Evolutionary conservation across 2,329 filamentous ascomycete species (phyloP).

Genomic region (Neonectria sp.): DNA sequence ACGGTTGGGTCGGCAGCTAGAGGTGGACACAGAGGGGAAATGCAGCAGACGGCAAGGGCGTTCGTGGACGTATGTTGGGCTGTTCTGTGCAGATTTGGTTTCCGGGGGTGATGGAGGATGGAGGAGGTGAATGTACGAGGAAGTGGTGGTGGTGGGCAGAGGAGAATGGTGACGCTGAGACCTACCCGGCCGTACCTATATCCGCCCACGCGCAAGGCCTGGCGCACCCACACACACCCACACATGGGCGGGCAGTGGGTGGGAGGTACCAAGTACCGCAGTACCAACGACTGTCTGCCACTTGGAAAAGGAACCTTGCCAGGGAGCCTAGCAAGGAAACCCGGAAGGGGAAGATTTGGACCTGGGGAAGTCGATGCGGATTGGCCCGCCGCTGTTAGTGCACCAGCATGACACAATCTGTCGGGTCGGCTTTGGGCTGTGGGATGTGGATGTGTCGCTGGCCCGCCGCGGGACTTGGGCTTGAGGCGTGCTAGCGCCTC

Average conservation of each 20-base stretch:
- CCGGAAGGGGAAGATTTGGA: slow-evolving; percentile 45
- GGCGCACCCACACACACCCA: background rate
- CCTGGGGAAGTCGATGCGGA: slow-evolving; percentile 48
- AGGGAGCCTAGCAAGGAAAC: slow-evolving; percentile 36
- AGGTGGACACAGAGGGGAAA: slow-evolving; percentile 31
- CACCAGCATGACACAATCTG: slow-evolving; percentile 53
- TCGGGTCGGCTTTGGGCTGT: slow-evolving; percentile 48
- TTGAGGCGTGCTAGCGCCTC: slow-evolving; percentile 31
- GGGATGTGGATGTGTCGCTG: slow-evolving; percentile 29
- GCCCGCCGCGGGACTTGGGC: slow-evolving; percentile 26
- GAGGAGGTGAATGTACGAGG: slow-evolving; percentile 40
- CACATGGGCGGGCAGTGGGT: background rate
- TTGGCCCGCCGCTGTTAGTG: slow-evolving; percentile 47
- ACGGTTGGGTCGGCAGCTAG: slow-evolving; percentile 40
- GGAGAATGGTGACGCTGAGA: slow-evolving; percentile 42
- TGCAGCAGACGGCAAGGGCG: slow-evolving; percentile 25
- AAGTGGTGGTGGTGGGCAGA: slow-evolving; percentile 41
- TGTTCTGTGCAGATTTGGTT: slow-evolving; percentile 21
- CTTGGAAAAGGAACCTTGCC: slow-evolving; percentile 39
- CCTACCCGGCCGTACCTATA: slow-evolving; percentile 49
- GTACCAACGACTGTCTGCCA: background rate
- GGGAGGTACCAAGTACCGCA: background rate
- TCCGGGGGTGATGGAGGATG: slow-evolving; percentile 25
- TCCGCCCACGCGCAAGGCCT: slow-evolving; percentile 36
- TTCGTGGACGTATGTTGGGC: slow-evolving; percentile 19